Evolutionary conservation across 257 asterid genomes (phyloP), one percentile per base, ranked within the genome.

Genomic region (Jaltomata sinuosa): DNA sequence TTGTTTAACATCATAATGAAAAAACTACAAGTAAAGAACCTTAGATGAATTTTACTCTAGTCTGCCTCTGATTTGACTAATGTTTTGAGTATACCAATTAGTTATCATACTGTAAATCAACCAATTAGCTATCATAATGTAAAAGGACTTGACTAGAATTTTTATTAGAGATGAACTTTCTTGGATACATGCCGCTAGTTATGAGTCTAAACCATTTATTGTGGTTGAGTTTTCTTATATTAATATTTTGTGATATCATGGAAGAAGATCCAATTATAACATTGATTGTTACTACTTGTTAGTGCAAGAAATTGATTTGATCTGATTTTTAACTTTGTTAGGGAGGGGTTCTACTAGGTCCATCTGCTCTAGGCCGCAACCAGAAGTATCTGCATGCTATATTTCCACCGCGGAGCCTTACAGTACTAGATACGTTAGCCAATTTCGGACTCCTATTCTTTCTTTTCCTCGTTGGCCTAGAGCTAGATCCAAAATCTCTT

Each of bases 321-420:
- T 34, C 32, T 61, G 22, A 8, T 2, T 27, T 40, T 85, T 19
- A 27, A 72, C 19, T 12, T 85, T 72, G 15, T 2, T 85, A 95
- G 98, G 98, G 98, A 62, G 98, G 98, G 84, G 57, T 95, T 85
- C 77, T 95, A 59, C 94, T 95, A 3, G 98, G 98, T 3, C 98
- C 98, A 31, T 95, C 98, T 25, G 98, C 95, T 61, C 84, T 95
- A 21, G 98, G 98, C 2, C 90, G 95, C 57, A 92, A 85, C 67
- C 19, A 72, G 27, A 81, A 55, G 15, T 95, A 88, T 76, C 87
- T 95, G n/a, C 79, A 89, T 4, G 79, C 97, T 10, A 62, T 95
- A 31, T 95, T 95, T 69, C 98, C 98, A 8, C 54, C 91, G 0
- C 86, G 34, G 84, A 93, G 98, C 85, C 88, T 92, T 1, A 92